These are phyloP conservation scores for Aspergillus sp. DNA, from an alignment of 2,329 filamentous ascomycete genomes.

Conservation along the genomic window DNA sequence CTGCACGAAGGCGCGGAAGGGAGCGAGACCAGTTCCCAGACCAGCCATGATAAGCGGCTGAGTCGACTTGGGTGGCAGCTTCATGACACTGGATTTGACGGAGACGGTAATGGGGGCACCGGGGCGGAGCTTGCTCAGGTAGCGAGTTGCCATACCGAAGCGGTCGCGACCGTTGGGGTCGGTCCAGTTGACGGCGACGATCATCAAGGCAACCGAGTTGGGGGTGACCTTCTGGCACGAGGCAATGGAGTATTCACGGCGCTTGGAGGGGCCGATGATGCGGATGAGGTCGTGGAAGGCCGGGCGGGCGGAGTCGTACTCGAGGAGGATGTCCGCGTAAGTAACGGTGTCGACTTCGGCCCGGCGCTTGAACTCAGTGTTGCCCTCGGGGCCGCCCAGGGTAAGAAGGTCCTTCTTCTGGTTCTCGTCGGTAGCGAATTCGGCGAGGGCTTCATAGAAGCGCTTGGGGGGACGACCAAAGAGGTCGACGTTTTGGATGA, in stretches of 20 bases:
- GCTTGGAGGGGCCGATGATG: constrained; percentile 87
- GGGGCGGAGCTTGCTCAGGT: constrained; percentile 67
- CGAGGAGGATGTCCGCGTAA: constrained; percentile 81
- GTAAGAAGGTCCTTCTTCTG: constrained; percentile 75
- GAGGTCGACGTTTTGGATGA: constrained; percentile 90
- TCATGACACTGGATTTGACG: constrained; percentile 98
- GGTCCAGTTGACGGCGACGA: constrained; percentile 94
- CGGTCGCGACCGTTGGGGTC: constrained; percentile 81
- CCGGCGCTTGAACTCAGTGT: constrained; percentile 84
- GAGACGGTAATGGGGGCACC: constrained; percentile 80
- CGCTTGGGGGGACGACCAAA: constrained; percentile 95
- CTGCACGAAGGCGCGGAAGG: constrained; percentile 98
- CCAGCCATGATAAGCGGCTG: constrained; percentile 98
- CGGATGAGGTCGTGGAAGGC: constrained; percentile 80
- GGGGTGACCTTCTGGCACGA: constrained; percentile 93
- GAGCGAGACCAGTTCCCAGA: constrained; percentile 92
- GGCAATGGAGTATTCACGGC: constrained; percentile 97
- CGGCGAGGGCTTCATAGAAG: constrained; percentile 89
- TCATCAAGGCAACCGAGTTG: constrained; percentile 84
- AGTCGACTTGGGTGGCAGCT: constrained; percentile 79
- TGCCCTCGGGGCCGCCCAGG: constrained; percentile 71
- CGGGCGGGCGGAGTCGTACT: constrained; percentile 85
- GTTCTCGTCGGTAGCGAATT: constrained; percentile 73
- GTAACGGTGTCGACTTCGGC: constrained; percentile 86
- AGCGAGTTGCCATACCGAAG: constrained; percentile 87